Evolutionary conservation across 176 grass and related monocot genomes (phyloP).

Genomic region (Juncus effusus): DNA sequence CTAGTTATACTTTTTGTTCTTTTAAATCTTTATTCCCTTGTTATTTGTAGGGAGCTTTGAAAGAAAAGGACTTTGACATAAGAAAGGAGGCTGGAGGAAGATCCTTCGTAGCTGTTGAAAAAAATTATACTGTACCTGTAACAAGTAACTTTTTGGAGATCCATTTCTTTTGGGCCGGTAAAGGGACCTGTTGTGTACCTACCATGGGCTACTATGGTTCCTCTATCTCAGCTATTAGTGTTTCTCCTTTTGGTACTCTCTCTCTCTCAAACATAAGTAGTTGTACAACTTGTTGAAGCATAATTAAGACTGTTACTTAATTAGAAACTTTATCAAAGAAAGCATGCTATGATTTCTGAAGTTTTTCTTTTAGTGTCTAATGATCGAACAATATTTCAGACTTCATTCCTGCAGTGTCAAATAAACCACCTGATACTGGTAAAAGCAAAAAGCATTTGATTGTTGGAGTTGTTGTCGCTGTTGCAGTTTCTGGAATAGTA

Average conservation of each 20-base stretch:
- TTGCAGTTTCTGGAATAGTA: conserved; percentile 32
- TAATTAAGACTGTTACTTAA: no score
- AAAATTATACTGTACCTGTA: conserved; percentile 43
- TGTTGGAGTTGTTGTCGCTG: conserved; percentile 36
- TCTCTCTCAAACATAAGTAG: no score
- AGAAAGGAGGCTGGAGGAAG: conserved; percentile 60
- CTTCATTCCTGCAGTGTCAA: conserved; percentile 44
- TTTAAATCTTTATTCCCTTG: neutral
- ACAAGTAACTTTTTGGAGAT: conserved; percentile 68
- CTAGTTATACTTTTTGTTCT: neutral
- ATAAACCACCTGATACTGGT: neutral
- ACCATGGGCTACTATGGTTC: conserved; percentile 59
- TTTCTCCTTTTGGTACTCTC: conserved; percentile 31
- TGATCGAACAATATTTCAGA: conserved; percentile 35
- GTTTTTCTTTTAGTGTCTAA: conserved; percentile 11
- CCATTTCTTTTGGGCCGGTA: conserved; percentile 85
- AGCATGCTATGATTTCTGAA: conserved; percentile 18
- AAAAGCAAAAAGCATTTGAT: conserved; percentile 36
- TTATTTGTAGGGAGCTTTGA: conserved; percentile 41
- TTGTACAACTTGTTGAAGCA: no score
- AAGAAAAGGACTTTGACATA: conserved; percentile 67
- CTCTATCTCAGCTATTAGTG: conserved; percentile 59
- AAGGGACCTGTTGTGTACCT: conserved; percentile 74
- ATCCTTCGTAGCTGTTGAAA: conserved; percentile 44
- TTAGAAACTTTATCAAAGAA: no score